Conservation (phyloP, 257 asterid genomes). For the Coffea eugenioides region DNA sequence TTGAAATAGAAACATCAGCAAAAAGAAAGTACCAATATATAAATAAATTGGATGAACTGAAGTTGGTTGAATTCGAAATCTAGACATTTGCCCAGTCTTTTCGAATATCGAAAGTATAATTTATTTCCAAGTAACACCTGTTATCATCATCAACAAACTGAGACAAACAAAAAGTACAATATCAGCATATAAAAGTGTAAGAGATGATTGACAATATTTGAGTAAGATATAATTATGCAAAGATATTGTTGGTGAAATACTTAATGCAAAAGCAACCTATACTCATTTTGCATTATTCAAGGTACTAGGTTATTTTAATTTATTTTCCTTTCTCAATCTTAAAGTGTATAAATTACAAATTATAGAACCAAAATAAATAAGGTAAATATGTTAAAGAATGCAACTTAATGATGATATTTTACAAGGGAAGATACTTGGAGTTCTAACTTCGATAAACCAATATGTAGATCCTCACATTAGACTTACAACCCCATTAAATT, state of each 20-base stretch:
- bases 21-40: neutral
- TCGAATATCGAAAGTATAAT: constrained; percentile 62
- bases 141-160: constrained; percentile 73
- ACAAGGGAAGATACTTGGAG: too few species aligned
- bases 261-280: neutral
- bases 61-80: neutral
- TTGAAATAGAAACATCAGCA: too few species aligned
- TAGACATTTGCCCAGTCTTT: constrained; percentile 46
- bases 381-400: too few species aligned
- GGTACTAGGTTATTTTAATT: too few species aligned
- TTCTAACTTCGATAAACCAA: too few species aligned
- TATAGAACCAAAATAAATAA: neutral
- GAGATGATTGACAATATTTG: neutral
- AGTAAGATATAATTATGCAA: too few species aligned
- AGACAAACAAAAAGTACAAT: neutral
- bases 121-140: constrained; percentile 63
- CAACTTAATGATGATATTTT: too few species aligned
- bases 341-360: too few species aligned
- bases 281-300: neutral
- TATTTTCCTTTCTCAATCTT: neutral
- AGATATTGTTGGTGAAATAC: neutral
- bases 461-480: too few species aligned
- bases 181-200: neutral
- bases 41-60: neutral
- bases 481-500: too few species aligned